These are phyloP conservation scores for Phytophthora multivora DNA, from an alignment of 352 stramenopile species.

Conservation along the genomic window DNA sequence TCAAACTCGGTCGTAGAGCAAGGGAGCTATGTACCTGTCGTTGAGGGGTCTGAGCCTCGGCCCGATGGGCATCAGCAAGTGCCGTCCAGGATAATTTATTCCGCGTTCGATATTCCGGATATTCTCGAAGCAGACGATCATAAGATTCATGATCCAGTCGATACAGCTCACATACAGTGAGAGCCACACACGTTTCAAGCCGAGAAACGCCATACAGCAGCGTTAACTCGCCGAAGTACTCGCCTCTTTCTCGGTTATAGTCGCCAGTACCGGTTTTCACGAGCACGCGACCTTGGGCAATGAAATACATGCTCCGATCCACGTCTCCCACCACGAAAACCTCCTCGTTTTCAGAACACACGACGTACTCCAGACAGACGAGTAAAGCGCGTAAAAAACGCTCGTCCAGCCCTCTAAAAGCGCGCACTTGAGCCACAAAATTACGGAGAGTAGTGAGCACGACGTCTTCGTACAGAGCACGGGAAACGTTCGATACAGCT, in stretches of 20 bases:
- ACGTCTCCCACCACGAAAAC: conserved; percentile 72
- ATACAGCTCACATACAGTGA: conserved; percentile 67
- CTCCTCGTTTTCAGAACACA: conserved; percentile 68
- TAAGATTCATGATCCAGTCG: conserved; percentile 67
- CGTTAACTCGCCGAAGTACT: conserved; percentile 67
- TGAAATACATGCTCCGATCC: conserved; percentile 85
- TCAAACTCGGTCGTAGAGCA: conserved; percentile 16
- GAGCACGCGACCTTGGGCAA: conserved; percentile 62
- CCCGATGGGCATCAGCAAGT: neutral
- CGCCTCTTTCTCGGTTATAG: conserved; percentile 54
- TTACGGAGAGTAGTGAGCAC: conserved; percentile 49
- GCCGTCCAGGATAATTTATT: conserved; percentile 64
- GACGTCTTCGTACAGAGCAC: conserved; percentile 61
- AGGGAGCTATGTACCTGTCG: conserved; percentile 1
- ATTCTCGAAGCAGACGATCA: conserved; percentile 66
- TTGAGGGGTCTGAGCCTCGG: neutral
- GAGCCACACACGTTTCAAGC: conserved; percentile 63
- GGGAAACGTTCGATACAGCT: conserved; percentile 50
- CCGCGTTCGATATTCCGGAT: conserved; percentile 60
- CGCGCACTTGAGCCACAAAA: conserved; percentile 56
- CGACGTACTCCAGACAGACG: conserved; percentile 65
- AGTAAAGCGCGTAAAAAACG: conserved; percentile 68
- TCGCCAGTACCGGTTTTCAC: conserved; percentile 59
- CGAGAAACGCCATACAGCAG: conserved; percentile 68
- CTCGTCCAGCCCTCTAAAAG: conserved; percentile 58